Evolutionary conservation across 139 green algal species (phyloP).

Genomic region (Nannochloris sp.): DNA sequence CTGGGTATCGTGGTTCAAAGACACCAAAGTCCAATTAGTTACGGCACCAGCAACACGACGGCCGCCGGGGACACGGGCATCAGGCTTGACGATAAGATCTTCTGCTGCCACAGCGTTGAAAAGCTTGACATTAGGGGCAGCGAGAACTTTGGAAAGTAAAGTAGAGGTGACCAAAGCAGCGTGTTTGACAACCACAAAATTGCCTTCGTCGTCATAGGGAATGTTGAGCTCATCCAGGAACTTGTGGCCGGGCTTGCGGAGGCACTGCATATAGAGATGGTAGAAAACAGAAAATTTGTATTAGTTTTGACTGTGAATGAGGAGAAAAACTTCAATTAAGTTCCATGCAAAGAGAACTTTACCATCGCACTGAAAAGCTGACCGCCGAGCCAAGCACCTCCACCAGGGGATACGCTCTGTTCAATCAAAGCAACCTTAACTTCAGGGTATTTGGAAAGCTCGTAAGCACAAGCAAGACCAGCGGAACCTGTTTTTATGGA

Average conservation of each 20-base stretch:
- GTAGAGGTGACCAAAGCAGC: slow-evolving; percentile 92
- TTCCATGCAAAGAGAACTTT: too few species aligned
- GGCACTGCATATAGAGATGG: too few species aligned
- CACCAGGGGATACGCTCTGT: slow-evolving; percentile 50
- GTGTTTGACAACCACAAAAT: slow-evolving; percentile 94
- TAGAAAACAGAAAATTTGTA: neutral
- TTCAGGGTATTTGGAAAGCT: slow-evolving; percentile 90
- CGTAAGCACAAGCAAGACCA: slow-evolving; percentile 87
- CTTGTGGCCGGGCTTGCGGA: slow-evolving; percentile 90
- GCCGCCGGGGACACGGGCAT: slow-evolving; percentile 12
- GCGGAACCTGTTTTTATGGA: too few species aligned
- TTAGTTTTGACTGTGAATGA: too few species aligned
- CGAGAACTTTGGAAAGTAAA: slow-evolving; percentile 86
- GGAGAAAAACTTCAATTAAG: too few species aligned
- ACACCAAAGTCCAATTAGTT: slow-evolving; percentile 97
- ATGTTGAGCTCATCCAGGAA: slow-evolving; percentile 82
- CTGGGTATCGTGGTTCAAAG: slow-evolving; percentile 94
- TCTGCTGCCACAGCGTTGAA: slow-evolving; percentile 83
- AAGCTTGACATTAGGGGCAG: slow-evolving; percentile 90
- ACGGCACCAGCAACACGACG: slow-evolving; percentile 79
- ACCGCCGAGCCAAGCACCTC: slow-evolving; percentile 92
- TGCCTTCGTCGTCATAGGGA: slow-evolving; percentile 82
- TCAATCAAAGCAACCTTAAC: slow-evolving; percentile 91
- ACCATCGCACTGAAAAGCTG: slow-evolving; percentile 27
- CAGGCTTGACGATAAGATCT: slow-evolving; percentile 60